Base-by-base conservation (phyloP, 805 yeast genomes). In the Schizosaccharomyces lindneri region DNA sequence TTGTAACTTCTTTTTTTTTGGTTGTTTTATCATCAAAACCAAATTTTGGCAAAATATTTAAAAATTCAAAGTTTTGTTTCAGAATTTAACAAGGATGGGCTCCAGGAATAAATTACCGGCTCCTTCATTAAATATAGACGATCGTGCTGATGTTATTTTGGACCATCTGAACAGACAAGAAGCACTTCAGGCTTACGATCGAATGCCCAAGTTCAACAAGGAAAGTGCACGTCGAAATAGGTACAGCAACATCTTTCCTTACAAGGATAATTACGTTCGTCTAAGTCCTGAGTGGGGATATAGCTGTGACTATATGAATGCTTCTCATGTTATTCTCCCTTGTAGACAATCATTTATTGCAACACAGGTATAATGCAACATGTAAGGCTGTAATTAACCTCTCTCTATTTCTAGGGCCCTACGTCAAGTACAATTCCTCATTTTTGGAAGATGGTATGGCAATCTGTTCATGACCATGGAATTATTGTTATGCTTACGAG, bases 171-270 rank as follows among this genome's bases (percentile, higher is more conserved):
- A 51, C 27, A 17, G 27, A 9, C 39, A 51, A 51, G 57, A 51
- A 29, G 36, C n/a, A 3, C 19, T 17, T 17, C 31, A 24, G 39
- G 11, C 11, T 17, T 17, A 29, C 15, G n/a, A 21, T 3, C 31
- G 36, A 29, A 17, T 51, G 57, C 36, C 36, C 3, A 9, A 51
- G 13, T 29, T 51, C 6, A 29, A 29, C 21, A 17, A 24, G 6
- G 57, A 51, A 51, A 11, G 32, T 9, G 15, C 36, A 27, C 70
- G 77, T 62, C 27, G 88, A 68, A 87, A 89, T 70, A 73, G 97
- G 64, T 89, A 89, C 74, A 84, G 85, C 67, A 95, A 89, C 70
- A 85, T 89, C 55, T 83, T 85, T 68, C 88, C 95, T 4, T 89
- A 80, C 71, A 94, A 86, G 68, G 90, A 86, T 67, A 79, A 93